Conservation (phyloP, 2,329 filamentous ascomycete species). For the Kalaharituber pfeilii region DNA sequence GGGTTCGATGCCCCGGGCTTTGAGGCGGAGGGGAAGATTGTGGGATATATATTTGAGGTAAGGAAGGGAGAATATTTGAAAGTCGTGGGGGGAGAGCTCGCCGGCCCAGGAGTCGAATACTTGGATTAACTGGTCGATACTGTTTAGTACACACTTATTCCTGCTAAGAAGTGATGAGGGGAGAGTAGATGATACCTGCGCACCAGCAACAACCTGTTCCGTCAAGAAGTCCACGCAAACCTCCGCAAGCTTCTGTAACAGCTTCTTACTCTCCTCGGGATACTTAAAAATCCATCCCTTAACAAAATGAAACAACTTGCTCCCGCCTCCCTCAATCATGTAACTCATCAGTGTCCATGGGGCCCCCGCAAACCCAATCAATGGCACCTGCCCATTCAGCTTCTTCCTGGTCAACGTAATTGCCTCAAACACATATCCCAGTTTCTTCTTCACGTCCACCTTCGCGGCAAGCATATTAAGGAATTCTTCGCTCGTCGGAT, state of each 20-base stretch:
- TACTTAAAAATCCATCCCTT: conserved; percentile 97
- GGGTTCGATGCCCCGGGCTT: conserved; percentile 54
- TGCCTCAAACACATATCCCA: conserved; percentile 90
- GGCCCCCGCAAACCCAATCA: conserved; percentile 92
- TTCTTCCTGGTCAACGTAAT: conserved; percentile 83
- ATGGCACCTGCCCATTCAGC: conserved; percentile 67
- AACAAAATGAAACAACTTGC: conserved; percentile 79
- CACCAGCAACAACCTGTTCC: conserved; percentile 78
- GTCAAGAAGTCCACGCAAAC: conserved; percentile 91
- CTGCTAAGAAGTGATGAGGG: not conserved
- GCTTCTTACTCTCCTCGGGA: conserved; percentile 55
- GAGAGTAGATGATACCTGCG: conserved; percentile 42
- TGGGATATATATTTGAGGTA: conserved; percentile 71
- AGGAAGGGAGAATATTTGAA: conserved; percentile 70
- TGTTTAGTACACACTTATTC: not conserved
- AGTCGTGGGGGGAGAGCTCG: conserved; percentile 69
- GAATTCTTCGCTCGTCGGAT: conserved; percentile 33
- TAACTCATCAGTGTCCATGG: conserved; percentile 96
- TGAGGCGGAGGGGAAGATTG: conserved; percentile 56
- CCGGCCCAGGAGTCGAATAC: conserved; percentile 98
- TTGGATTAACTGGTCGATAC: conserved; percentile 51
- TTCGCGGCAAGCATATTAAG: conserved; percentile 60
- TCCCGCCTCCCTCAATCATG: conserved; percentile 96
- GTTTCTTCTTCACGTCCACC: conserved; percentile 68
- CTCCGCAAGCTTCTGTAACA: conserved; percentile 82